Base-by-base conservation (phyloP, 2,329 filamentous ascomycete genomes). In the Phoma herbarum region DNA sequence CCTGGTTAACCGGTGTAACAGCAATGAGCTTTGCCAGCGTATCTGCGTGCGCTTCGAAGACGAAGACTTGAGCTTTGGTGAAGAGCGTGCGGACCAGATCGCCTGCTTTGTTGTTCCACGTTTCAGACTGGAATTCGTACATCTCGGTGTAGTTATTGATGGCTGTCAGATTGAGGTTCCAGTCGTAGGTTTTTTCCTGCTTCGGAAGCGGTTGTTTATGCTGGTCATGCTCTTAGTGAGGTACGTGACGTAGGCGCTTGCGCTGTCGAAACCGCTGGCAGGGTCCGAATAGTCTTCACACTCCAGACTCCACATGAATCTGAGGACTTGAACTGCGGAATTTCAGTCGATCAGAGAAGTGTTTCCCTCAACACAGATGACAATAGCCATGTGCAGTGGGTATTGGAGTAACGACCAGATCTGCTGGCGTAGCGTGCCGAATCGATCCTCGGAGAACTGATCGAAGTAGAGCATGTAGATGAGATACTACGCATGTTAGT, bases 381-480 rank as follows among this genome's bases (percentile, higher is more conserved):
- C 82, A 18, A 89, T 80, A 1, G 83, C 77, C 11, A 87, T 80
- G 63, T 89, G 86, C 61, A 88, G 84, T 1, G 86, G 86, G 57
- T 87, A 84, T 73, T 88, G 86, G 1, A 85, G 69, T 1, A 78
- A 54, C 0, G 81, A 79, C 84, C 84, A 86, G 41, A 85, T 71
- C 56, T 86, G 83, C 61, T 89, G 87, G 5, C 84, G 81, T 45
- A 85, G 73, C 29, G 76, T 81, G 25, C 81, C 80, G 57, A 83
- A 81, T 39, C 76, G 74, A 47, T 77, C 75, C 43, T 66, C 78
- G 61, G 69, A 83, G 72, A 77, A 83, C 12, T 86, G 80, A 51
- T 85, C 81, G 45, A 85, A 85, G 67, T 87, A 86, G 14, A 83
- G 77, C 78, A 88, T 85, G 83, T 85, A 88, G 60, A 88, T 80